A percentile compares a stretch with the other conserved stretches of the same genome.
Conservation (phyloP, 352 stramenopile species). For the Globisporangium orthogonon region DNA sequence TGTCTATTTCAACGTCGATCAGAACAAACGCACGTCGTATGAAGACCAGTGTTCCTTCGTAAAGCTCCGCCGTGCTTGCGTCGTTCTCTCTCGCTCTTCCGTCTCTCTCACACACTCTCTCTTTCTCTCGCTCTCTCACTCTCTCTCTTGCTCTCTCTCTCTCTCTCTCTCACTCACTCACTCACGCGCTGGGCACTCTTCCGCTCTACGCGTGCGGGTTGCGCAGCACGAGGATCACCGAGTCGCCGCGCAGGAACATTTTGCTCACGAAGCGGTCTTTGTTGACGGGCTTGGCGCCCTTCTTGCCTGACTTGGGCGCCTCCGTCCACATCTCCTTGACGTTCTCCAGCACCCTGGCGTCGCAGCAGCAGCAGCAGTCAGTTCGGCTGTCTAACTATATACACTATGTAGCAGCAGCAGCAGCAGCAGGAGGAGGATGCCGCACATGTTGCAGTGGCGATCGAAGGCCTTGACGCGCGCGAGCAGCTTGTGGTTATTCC, state of each 20-base stretch:
- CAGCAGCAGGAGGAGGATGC: background rate
- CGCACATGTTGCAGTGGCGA: constrained; percentile 99
- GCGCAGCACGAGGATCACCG: constrained; percentile 97
- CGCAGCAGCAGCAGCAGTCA: background rate
- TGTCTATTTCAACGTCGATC: no score
- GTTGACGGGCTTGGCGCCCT: constrained; percentile 94
- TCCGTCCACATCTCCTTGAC: constrained; percentile 99
- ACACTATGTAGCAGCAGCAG: background rate
- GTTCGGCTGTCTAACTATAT: no score
- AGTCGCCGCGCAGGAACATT: constrained; percentile 99
- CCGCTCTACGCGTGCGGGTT: constrained; percentile 89
- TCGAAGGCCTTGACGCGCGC: constrained; percentile 99
- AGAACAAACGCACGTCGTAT: no score
- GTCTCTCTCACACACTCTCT: background rate
- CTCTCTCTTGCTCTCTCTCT: background rate
- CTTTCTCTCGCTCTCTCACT: background rate
- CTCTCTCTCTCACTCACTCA: background rate
- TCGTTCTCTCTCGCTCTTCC: background rate
- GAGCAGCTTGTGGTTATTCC: constrained; percentile 99
- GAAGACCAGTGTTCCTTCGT: background rate
- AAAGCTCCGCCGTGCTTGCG: background rate
- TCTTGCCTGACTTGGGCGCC: constrained; percentile 95
- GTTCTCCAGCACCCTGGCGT: constrained; percentile 95
- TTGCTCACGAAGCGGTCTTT: constrained; percentile 99
- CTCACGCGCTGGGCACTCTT: background rate